Evolutionary conservation across 208 protist genomes (phyloP), one percentile per base, ranked within the genome.

Genomic region (Trypanosoma avium): DNA sequence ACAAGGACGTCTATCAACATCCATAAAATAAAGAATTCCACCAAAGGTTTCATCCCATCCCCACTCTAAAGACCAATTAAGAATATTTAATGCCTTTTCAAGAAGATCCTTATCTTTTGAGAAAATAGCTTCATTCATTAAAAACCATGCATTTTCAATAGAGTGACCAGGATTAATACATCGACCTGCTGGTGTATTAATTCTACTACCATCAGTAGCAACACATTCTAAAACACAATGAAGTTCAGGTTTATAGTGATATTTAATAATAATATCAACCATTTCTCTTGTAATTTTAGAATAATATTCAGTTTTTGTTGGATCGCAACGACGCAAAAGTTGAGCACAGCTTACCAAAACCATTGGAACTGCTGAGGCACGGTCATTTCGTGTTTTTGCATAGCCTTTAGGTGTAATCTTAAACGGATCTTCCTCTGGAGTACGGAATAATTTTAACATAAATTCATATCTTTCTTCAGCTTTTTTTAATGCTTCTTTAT

Each of bases 141-240:
- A 26, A 27, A 65, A 65, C 60, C 60, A 65, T 45, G 50, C 27
- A 53, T 55, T 60, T 32, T 68, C 62, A 53, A 68, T 54, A 26
- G 62, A 53, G 36, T 68, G 62, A 19, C 62, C 62, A 7, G 62
- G 62, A 33, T 68, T 68, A 24, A 68, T 38, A 22, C 49, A 58
- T 8, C 62, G 22, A 21, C 62, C 62, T 21, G 49, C 49, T 13
- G 45, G 49, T 35, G 49, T 68, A 52, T 68, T 52, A 38, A 56
- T 65, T 27, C 29, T 26, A 6, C 35, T 33, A 2, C 60, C 60
- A 17, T 65, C 45, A 3, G 29, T 12, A 5, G 12, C 47, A 32
- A 55, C 60, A 26, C 60, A 57, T 27, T 65, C 60, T 45, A 65
- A 43, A 17, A 65, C 60, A 33, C 47, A 54, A 22, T 24, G n/a